Evolutionary conservation across 129 eudicot species (phyloP).

Genomic region (Daucus carota): DH1_v3.0 NC_030384.2:50495001-50495500

Average conservation of each 20-base stretch:
- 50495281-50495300: conserved; percentile 31
- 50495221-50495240: neutral
- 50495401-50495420: conserved; percentile 64
- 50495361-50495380: conserved; percentile 78
- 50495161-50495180: neutral
- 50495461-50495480: conserved; percentile 75
- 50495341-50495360: conserved; percentile 79
- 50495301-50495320: conserved; percentile 38
- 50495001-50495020: too few species aligned
- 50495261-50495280: conserved; percentile 30
- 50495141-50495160: too few species aligned
- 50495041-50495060: too few species aligned
- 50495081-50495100: too few species aligned
- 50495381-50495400: conserved; percentile 31
- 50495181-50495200: conserved; percentile 1
- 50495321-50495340: conserved; percentile 66
- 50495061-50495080: too few species aligned
- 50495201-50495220: neutral
- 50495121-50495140: too few species aligned
- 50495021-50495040: too few species aligned
- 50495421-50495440: conserved; percentile 64
- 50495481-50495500: conserved; percentile 75
- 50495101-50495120: too few species aligned
- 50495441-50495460: conserved; percentile 70
- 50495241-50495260: conserved; percentile 12